phyloP scores from a whole-genome alignment of 768 basidiomycete genomes.

The Lentinula edodes region DNA sequence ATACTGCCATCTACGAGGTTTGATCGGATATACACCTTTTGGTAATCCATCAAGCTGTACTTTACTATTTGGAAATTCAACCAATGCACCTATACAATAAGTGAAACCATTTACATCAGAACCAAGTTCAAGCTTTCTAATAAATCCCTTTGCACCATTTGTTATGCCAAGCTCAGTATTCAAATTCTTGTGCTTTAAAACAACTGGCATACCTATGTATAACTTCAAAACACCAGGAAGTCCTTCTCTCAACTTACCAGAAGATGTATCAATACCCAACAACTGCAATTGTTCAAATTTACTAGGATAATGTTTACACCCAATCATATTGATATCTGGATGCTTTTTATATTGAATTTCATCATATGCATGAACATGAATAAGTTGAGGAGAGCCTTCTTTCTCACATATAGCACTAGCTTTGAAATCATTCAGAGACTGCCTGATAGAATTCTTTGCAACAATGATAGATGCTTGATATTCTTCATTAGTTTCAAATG shows the following conservation, averaged over 20 bases:
- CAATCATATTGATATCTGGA: neutral
- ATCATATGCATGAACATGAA: neutral
- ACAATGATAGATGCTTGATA: neutral
- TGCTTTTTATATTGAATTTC: neutral
- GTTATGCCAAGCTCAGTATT: conserved; percentile 24
- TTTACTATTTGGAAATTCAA: conserved; percentile 15
- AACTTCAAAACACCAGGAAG: conserved; percentile 18
- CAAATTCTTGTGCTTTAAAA: conserved; percentile 18
- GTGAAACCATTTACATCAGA: neutral
- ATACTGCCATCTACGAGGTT: conserved; percentile 8
- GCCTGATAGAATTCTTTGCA: neutral
- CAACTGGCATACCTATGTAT: conserved; percentile 25
- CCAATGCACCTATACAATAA: conserved; percentile 3
- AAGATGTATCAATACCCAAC: neutral
- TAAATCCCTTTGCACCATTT: conserved; percentile 23
- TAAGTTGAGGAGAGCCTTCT: neutral
- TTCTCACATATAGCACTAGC: neutral
- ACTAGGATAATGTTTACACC: neutral
- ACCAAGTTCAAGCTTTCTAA: conserved; percentile 8
- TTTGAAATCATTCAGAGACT: neutral
- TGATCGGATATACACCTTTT: conserved; percentile 11
- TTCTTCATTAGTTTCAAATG: neutral
- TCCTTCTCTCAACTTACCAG: neutral
- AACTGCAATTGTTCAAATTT: neutral
- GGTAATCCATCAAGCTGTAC: conserved; percentile 14